These are phyloP conservation scores for Candida albicans DNA, from an alignment of 1,139 yeast genomes.

Conservation along the genomic window DNA sequence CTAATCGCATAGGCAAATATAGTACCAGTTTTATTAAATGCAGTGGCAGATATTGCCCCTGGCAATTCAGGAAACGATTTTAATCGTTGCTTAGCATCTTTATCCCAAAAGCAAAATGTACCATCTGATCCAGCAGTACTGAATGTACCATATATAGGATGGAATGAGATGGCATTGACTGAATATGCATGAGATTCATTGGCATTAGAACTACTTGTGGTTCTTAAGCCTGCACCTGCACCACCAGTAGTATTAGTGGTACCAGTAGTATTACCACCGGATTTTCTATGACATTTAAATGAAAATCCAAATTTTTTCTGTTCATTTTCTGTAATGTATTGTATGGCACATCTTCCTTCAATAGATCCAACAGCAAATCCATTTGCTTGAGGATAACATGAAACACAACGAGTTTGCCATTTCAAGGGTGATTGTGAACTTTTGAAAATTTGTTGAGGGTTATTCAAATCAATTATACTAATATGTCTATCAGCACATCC, in stretches of 20 bases:
- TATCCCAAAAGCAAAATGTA: conserved; percentile 93
- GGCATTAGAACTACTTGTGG: conserved; percentile 9
- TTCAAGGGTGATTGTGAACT: conserved; percentile 78
- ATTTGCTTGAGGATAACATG: conserved; percentile 86
- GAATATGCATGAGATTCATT: conserved; percentile 64
- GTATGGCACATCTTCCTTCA: conserved; percentile 97
- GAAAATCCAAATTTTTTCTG: conserved; percentile 77
- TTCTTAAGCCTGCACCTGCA: conserved; percentile 1
- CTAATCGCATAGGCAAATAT: conserved; percentile 90
- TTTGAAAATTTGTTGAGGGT: conserved; percentile 83
- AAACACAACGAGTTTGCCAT: conserved; percentile 81
- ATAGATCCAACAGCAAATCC: conserved; percentile 93
- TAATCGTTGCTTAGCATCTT: conserved; percentile 85
- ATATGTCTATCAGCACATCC: conserved; percentile 92
- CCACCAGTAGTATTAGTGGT: conserved; percentile 29
- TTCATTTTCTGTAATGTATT: conserved; percentile 81
- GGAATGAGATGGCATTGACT: conserved; percentile 79
- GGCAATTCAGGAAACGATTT: conserved; percentile 76
- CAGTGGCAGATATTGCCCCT: conserved; percentile 72
- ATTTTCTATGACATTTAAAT: conserved; percentile 89
- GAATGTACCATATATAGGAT: conserved; percentile 88
- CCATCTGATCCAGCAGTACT: conserved; percentile 97
- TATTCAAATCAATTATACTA: conserved; percentile 71
- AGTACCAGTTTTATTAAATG: conserved; percentile 80
- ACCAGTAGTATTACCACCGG: conserved; percentile 31